Conservation (phyloP, 306 rosid species). For the Carpinus viminea region DNA sequence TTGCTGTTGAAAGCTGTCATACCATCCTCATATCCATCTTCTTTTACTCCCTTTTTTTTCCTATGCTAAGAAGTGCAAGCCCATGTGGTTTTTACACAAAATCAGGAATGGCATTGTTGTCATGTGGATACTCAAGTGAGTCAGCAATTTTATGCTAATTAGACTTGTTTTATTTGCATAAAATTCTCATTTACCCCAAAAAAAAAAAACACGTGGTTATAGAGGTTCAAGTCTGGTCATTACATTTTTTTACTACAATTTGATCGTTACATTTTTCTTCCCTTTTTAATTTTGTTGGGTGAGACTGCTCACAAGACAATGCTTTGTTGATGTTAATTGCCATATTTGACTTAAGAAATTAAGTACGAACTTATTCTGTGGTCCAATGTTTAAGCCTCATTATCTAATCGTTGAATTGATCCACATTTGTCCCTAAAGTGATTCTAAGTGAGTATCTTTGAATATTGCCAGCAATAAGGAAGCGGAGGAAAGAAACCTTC, state of each 20-base stretch:
- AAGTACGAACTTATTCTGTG: neutral
- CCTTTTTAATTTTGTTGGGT: neutral
- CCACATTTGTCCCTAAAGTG: neutral
- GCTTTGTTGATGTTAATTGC: slow-evolving; percentile 3
- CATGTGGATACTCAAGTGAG: neutral
- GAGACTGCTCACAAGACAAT: neutral
- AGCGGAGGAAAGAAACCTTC: slow-evolving; percentile 84
- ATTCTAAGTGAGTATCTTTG: slow-evolving; percentile 18
- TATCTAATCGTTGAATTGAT: neutral
- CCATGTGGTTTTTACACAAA: neutral
- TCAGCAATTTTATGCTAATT: neutral
- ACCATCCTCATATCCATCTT: neutral
- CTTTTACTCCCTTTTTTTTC: neutral
- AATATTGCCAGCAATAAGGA: slow-evolving; percentile 59
- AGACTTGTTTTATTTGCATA: neutral
- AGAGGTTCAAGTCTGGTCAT: neutral
- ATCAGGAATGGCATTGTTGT: neutral
- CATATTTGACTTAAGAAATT: neutral
- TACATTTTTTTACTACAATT: neutral
- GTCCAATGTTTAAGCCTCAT: neutral
- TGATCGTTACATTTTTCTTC: neutral
- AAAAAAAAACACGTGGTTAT: neutral
- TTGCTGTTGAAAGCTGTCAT: neutral
- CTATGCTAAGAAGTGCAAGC: neutral
- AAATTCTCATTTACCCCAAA: neutral